Base-by-base conservation (phyloP, 148 eudicot genomes). In the Pharnaceum exiguum region DNA sequence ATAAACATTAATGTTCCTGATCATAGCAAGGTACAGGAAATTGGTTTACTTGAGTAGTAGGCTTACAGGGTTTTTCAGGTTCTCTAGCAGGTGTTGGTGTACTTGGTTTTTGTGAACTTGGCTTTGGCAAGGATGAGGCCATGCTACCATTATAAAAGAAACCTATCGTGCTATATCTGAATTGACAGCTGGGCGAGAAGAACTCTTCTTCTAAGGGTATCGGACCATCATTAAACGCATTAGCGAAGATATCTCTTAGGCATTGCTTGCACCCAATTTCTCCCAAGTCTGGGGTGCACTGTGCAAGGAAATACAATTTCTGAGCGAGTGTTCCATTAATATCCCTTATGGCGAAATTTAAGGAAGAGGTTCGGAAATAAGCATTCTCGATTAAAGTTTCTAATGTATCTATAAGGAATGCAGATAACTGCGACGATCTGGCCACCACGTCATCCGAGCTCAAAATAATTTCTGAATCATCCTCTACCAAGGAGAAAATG, bases 261-360 rank as follows among this genome's bases (percentile, higher is more conserved):
- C 67, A 62, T 18, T 49, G 31, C 5, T 28, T 39, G 29, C 67
- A 62, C 38, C 40, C 57, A 17, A 8, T 7, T 2, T 10, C 24
- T n/a, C 46, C 13, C 24, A 61, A 49, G 25, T 61, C 47, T 1
- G 33, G 56, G 17, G 67, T 62, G 26, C 67, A 62, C 48, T 62
- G 67, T 21, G 27, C 67, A 3, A 62, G 30, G 10, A 32, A 50
- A 40, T 48, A 62, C 49, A 62, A 39, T n/a, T 48, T 51, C 28
- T 36, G 45, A 7, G 54, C 11, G 38, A 23, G 13, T 0, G 23
- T 19, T 5, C 17, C 11, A n/a, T 31, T 52, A 6, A 5, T 7
- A 8, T 22, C 40, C 13, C 32, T 16, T 10, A 40, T 32, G 2
- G 18, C 45, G 15, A 35, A 35, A 15, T 36, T 55, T 9, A 30